Percentiles rank a stretch among this genome's conserved stretches.
Evolutionary conservation across 495 filamentous ascomycete species (phyloP).

Genomic region (Hypoxylon rickii): DNA sequence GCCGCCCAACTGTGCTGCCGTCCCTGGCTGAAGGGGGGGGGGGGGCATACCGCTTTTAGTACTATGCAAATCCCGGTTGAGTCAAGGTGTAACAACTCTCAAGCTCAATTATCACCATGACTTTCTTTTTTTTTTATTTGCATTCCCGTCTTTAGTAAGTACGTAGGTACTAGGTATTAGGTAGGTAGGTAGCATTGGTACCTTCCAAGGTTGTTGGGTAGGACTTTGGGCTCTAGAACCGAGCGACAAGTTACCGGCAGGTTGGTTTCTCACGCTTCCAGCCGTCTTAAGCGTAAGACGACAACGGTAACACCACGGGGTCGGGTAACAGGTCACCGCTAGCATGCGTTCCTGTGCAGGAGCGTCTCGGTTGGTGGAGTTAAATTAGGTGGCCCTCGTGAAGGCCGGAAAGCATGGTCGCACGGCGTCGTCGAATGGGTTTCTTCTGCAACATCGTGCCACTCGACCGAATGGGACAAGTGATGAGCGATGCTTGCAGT

Average conservation of each 20-base stretch:
- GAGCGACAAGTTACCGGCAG: conserved; percentile 20
- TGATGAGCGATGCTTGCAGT: conserved; percentile 9
- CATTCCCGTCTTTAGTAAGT: conserved; percentile 1
- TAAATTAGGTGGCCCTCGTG: conserved; percentile 10
- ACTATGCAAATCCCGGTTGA: conserved; percentile 4
- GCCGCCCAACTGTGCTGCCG: conserved; percentile 18
- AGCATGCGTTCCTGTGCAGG: no score
- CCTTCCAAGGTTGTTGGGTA: no score
- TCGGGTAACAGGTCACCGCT: conserved; percentile 11
- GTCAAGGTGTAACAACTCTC: not conserved
- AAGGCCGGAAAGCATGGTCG: conserved; percentile 18
- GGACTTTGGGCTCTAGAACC: no score
- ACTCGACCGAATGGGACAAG: conserved; percentile 17
- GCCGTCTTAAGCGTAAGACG: conserved; percentile 3
- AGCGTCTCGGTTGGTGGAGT: conserved; percentile 16
- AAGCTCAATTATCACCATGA: conserved; percentile 3
- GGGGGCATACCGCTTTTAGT: conserved; percentile 15
- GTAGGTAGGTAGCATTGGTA: no score
- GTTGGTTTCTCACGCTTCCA: conserved; percentile 1
- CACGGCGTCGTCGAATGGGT: conserved; percentile 15
- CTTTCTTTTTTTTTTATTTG: not conserved
- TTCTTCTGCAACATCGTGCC: conserved; percentile 15
- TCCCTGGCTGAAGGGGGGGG: not conserved
- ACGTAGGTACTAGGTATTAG: not conserved
- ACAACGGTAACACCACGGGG: conserved; percentile 16